These are phyloP conservation scores for Salpingoeca rosetta DNA, from an alignment of 78 protist species.

Conservation along the genomic window DNA sequence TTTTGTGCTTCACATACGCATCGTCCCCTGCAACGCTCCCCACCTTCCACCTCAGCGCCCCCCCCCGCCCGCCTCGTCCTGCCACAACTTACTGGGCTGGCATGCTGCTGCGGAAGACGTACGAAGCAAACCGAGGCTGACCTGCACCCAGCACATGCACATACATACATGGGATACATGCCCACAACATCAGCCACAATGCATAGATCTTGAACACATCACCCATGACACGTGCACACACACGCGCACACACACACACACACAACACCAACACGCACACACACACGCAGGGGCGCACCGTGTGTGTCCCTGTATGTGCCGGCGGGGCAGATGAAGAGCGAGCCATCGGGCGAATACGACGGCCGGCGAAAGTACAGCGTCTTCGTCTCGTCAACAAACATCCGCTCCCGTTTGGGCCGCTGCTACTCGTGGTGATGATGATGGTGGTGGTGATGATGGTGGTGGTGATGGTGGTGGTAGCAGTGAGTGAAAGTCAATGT, in stretches of 20 bases:
- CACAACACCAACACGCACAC: neutral
- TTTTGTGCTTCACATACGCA: too few species aligned
- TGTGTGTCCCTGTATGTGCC: neutral
- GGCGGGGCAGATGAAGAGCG: neutral
- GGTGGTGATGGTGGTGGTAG: neutral
- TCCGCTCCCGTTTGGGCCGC: neutral
- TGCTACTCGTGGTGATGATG: too few species aligned
- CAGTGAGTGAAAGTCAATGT: too few species aligned
- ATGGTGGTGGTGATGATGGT: neutral
- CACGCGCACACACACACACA: neutral
- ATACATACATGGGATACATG: neutral
- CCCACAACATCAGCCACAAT: neutral
- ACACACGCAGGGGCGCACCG: neutral
- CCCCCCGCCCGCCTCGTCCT: too few species aligned
- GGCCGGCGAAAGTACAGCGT: slow-evolving; percentile 16
- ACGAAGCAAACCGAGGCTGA: too few species aligned
- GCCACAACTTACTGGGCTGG: too few species aligned
- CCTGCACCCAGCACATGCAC: neutral
- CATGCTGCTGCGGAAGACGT: too few species aligned
- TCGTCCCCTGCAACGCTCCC: too few species aligned
- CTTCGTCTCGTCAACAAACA: slow-evolving; percentile 8
- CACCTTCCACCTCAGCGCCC: too few species aligned
- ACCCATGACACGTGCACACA: neutral
- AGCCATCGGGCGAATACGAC: slow-evolving; percentile 5
- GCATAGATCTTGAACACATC: neutral